Base-by-base conservation (phyloP, 2,329 filamentous ascomycete genomes). In the Grosmannia clavigera region DNA sequence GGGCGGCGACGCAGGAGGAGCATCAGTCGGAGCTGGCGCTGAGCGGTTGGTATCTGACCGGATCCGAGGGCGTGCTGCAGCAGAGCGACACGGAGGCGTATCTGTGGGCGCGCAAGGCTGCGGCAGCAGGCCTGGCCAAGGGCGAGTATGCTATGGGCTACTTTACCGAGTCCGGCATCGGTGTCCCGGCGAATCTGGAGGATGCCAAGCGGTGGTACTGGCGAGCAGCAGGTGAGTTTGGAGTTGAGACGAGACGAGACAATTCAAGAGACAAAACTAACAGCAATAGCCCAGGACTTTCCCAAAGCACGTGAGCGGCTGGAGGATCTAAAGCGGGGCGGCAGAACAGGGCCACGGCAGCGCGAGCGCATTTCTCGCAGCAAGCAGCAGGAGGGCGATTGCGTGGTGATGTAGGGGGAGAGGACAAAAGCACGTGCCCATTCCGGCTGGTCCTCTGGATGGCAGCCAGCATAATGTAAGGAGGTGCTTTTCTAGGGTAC, bases 161-260 rank as follows among this genome's bases (percentile, higher is more conserved):
- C 74, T 96, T 95, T 70, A 95, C 90, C 0, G 94, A 99, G 73
- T 86, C 94, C 56, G 94, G 94, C 14, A 97, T 99, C 66, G 94
- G 94, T 35, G 85, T 90, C 64, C 79, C 86, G 19, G 84, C 88
- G 10, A 95, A 92, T 70, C 68, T 96, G 67, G 94, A 99, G 68
- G 94, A 97, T 74, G 94, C 92, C 27, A 96, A 95, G 79, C 83
- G 91, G 67, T 99, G 94, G 94, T 99, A 99, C 75, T 96, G 92
- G 82, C 82, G 92, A 71, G 92, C 94, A 73, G 94, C 94, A 70
- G 88, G 92, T 96, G 79, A 84, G 90, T 87, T 22, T 22, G 22
- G 22, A 22, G 22, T 22, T 22, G 22, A 22, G 22, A 22, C 22
- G 22, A 22, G 22, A 22, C 22, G 22, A 22, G 22, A 22, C 22